These are phyloP conservation scores for Rhizopogon vinicolor DNA, from an alignment of 768 basidiomycete genomes.

Conservation along the genomic window DNA sequence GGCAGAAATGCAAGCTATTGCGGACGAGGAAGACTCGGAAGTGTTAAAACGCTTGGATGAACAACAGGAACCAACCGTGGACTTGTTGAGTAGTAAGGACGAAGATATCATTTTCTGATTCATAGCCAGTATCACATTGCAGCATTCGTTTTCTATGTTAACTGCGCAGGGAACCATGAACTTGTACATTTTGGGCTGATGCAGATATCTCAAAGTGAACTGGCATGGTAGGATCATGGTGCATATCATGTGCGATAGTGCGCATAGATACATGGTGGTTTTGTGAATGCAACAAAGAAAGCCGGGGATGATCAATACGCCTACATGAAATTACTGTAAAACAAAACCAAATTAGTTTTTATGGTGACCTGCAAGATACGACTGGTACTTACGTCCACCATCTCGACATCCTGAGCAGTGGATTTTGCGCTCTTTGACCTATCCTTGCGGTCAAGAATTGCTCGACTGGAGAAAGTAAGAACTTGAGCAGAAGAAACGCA, in stretches of 20 bases:
- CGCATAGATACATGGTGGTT: conserved; percentile 69
- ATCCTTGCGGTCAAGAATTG: conserved; percentile 85
- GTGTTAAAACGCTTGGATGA: conserved; percentile 4
- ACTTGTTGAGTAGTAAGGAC: conserved; percentile 85
- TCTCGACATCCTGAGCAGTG: conserved; percentile 63
- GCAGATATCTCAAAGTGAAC: not conserved
- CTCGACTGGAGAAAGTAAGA: conserved; percentile 46
- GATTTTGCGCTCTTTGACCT: conserved; percentile 53
- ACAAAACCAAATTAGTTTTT: conserved; percentile 6
- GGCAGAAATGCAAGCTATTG: conserved; percentile 14
- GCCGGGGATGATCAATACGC: conserved; percentile 12
- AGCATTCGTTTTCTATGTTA: not conserved
- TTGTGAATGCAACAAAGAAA: conserved; percentile 30
- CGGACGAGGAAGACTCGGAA: conserved; percentile 23
- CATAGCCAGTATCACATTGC: conserved; percentile 7
- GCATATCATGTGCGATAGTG: conserved; percentile 49
- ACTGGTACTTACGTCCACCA: conserved; percentile 62
- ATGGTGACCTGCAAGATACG: conserved; percentile 9
- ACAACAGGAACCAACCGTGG: conserved; percentile 34
- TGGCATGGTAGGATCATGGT: conserved; percentile 29
- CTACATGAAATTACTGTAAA: conserved; percentile 29
- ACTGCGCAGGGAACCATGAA: not conserved
- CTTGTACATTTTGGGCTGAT: not conserved
- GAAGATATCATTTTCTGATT: conserved; percentile 88
- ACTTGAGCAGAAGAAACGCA: not conserved